Evolutionary conservation across 805 yeast species (phyloP), one percentile per base, ranked within the genome.

Genomic region (Yamadazyma insecticola): DNA sequence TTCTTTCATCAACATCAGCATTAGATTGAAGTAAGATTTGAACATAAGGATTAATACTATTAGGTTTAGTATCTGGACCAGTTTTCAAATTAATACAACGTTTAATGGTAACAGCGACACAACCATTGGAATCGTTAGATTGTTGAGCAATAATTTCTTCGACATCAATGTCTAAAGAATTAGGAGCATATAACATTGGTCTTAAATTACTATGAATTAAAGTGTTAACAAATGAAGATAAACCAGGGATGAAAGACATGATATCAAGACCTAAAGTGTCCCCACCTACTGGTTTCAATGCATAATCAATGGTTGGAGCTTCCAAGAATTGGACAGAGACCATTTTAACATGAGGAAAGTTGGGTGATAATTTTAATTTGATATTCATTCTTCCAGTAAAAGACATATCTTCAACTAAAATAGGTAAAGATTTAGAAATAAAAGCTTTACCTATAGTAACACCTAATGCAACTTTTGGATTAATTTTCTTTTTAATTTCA

Each of bases 221-320:
- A 14, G 72, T 67, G 40, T 79, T 82, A 32, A 84, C 88, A 48
- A 83, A 78, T 3, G 77, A 64, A 15, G 85, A 71, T 50, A 84
- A 72, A 40, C 92, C 92, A 4, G 95, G 95, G 41, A 84, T 71
- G 45, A 83, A 69, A 3, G 89, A 78, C 94, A 84, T 84, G 44
- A 84, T 74, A 60, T 84, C 95, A 26, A 84, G 50, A 39, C 95
- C 95, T 38, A 84, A 70, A n/a, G 89, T 79, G 52, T 84, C 90
- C 60, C 94, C 92, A 53, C 92, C 92, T 32, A 84, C 81, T 7
- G 95, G 95, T 52, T 84, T 84, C 64, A 84, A 72, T 13, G 78
- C 81, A 53, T 82, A 84, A 50, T 81, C 89, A 49, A 84, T 81
- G 18, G 71, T 67, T 22, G 92, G 92, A 13, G 90, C 81, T 53